A percentile compares a stretch with the other conserved stretches of the same genome.
Conservation (phyloP, 352 stramenopile species). For the Phytophthora vignae region DNA sequence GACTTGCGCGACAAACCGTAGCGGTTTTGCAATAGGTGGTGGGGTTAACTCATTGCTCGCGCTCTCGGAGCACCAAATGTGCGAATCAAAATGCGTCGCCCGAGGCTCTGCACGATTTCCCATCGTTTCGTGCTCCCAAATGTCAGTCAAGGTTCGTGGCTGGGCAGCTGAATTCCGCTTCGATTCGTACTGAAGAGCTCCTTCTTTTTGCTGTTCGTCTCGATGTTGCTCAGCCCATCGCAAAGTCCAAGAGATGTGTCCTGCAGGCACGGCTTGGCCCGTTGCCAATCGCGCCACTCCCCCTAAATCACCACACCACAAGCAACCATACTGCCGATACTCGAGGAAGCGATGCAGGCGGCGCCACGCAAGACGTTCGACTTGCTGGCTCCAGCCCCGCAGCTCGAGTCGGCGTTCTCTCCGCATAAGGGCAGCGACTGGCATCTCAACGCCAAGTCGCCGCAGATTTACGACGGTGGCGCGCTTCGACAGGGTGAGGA, state of each 20-base stretch:
- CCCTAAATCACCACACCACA: not conserved
- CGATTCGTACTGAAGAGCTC: not conserved
- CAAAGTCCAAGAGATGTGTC: not conserved
- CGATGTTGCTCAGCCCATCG: not conserved
- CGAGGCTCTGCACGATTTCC: conserved; percentile 18
- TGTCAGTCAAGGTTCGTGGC: conserved; percentile 4
- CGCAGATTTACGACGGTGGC: conserved; percentile 26
- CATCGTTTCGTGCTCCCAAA: conserved; percentile 37
- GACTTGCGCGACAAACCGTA: not conserved
- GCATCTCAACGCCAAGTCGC: conserved; percentile 27
- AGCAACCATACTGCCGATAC: conserved; percentile 30
- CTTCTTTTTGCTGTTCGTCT: not conserved
- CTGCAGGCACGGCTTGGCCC: not conserved
- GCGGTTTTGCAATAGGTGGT: not conserved
- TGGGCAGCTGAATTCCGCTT: not conserved
- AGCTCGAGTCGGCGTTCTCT: conserved; percentile 1
- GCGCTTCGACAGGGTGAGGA: conserved; percentile 28
- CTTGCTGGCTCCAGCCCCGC: conserved; percentile 10
- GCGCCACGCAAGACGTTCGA: conserved; percentile 20
- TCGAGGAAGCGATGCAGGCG: conserved; percentile 22
- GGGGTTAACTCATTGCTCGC: not conserved
- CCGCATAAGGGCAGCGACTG: conserved; percentile 18
- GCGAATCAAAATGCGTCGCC: conserved; percentile 1
- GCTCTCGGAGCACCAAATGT: not conserved
- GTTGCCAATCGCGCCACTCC: conserved; percentile 8